Conservation (phyloP, 495 filamentous ascomycete species). For the Cercophora samala region DNA sequence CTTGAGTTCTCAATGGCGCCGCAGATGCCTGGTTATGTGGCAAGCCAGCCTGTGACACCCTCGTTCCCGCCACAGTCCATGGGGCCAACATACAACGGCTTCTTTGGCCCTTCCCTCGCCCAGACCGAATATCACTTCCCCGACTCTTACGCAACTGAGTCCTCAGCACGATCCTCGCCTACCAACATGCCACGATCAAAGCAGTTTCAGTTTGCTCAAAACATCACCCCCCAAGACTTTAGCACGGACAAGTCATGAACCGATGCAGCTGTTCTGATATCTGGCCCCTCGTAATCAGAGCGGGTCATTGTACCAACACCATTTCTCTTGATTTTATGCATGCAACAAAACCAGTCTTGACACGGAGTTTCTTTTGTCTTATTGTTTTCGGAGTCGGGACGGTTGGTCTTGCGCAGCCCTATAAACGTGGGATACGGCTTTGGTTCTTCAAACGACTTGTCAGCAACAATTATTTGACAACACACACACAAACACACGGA, state of each 20-base stretch:
- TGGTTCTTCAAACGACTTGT: neutral
- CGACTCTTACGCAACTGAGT: conserved; percentile 41
- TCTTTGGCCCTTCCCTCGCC: conserved; percentile 27
- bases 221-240: conserved; percentile 49
- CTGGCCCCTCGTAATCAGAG: conserved; percentile 4
- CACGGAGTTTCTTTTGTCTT: neutral
- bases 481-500: neutral
- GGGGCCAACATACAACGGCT: conserved; percentile 35
- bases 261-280: neutral
- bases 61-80: conserved; percentile 38
- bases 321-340: neutral
- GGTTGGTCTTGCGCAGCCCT: neutral
- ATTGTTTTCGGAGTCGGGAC: neutral
- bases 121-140: conserved; percentile 44
- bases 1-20: conserved; percentile 39
- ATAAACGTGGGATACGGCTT: conserved; percentile 3
- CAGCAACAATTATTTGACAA: conserved; percentile 12
- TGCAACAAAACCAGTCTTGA: neutral
- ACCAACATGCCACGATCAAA: conserved; percentile 37
- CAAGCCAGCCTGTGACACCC: conserved; percentile 44
- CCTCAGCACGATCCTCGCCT: conserved; percentile 42
- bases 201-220: conserved; percentile 50
- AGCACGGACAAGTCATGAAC: conserved; percentile 25
- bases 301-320: conserved; percentile 15
- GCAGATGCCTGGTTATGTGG: conserved; percentile 40